A percentile compares a stretch with the other conserved stretches of the same genome.
Evolutionary conservation across 805 yeast genomes (phyloP).

Genomic region (Saccharomycopsis fibuligera): DNA sequence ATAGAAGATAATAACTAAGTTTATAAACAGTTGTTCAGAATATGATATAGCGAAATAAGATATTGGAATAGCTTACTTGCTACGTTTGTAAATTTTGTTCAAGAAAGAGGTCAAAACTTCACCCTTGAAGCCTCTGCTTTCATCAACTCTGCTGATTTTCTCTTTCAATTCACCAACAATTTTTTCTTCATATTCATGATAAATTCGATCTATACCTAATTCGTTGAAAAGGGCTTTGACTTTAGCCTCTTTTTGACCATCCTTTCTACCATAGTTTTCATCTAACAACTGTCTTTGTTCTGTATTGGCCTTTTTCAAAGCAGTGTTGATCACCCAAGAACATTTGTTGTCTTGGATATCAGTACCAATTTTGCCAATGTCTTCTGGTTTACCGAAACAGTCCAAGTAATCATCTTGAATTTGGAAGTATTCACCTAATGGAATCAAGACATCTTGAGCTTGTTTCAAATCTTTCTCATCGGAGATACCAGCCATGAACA

Average conservation of each 20-base stretch:
- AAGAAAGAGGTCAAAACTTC: constrained; percentile 82
- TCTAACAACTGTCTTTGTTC: constrained; percentile 82
- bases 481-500: constrained; percentile 81
- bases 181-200: constrained; percentile 77
- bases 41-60: too few species aligned
- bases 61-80: constrained; percentile 69
- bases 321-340: constrained; percentile 95
- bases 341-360: constrained; percentile 98
- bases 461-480: constrained; percentile 74
- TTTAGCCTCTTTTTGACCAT: constrained; percentile 50
- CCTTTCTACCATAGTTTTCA: constrained; percentile 84
- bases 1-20: too few species aligned
- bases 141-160: constrained; percentile 72
- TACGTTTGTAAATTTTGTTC: constrained; percentile 88
- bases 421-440: constrained; percentile 97
- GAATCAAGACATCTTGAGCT: constrained; percentile 80
- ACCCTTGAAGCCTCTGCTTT: constrained; percentile 86
- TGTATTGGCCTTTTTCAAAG: constrained; percentile 67
- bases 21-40: too few species aligned
- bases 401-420: constrained; percentile 97
- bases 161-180: constrained; percentile 57
- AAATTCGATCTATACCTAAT: constrained; percentile 62
- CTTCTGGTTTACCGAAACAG: constrained; percentile 95
- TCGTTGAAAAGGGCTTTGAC: constrained; percentile 68
- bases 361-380: constrained; percentile 97